Evolutionary conservation across 2,329 filamentous ascomycete species (phyloP).

Genomic region (Penicillium sp.): DNA sequence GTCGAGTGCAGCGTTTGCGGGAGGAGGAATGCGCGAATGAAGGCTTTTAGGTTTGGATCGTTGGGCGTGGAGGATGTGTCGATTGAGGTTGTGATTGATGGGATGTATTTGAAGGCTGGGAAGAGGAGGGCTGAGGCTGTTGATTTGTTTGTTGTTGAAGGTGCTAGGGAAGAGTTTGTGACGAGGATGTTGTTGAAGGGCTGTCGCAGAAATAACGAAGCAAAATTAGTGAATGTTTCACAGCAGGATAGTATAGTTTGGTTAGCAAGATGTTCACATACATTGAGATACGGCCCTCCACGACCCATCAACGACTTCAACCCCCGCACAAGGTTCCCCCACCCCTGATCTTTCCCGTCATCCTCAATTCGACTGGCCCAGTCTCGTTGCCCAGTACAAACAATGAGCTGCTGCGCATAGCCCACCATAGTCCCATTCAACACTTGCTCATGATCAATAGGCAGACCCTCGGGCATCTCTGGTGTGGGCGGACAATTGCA

Average conservation of each 20-base stretch:
- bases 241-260: neutral
- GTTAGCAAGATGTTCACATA: conserved; percentile 24
- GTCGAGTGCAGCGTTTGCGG: conserved; percentile 39
- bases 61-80: conserved; percentile 43
- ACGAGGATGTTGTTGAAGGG: conserved; percentile 81
- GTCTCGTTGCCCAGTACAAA: conserved; percentile 78
- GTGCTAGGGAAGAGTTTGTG: conserved; percentile 74
- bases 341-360: conserved; percentile 60
- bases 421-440: conserved; percentile 76
- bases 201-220: conserved; percentile 50
- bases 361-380: conserved; percentile 87
- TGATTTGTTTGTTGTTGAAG: conserved; percentile 43
- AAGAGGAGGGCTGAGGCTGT: conserved; percentile 71
- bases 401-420: conserved; percentile 80
- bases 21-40: conserved; percentile 50
- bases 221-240: neutral
- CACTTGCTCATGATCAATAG: conserved; percentile 71
- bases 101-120: conserved; percentile 80
- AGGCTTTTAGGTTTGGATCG: conserved; percentile 42
- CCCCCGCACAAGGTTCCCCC: conserved; percentile 60
- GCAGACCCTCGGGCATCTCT: conserved; percentile 68
- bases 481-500: conserved; percentile 76
- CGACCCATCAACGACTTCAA: conserved; percentile 70
- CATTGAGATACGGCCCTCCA: conserved; percentile 68
- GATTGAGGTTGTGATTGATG: conserved; percentile 67